These are phyloP conservation scores for Saccharum spontaneum DNA, from an alignment of 176 grass and related monocot species.

Conservation along the genomic window DNA sequence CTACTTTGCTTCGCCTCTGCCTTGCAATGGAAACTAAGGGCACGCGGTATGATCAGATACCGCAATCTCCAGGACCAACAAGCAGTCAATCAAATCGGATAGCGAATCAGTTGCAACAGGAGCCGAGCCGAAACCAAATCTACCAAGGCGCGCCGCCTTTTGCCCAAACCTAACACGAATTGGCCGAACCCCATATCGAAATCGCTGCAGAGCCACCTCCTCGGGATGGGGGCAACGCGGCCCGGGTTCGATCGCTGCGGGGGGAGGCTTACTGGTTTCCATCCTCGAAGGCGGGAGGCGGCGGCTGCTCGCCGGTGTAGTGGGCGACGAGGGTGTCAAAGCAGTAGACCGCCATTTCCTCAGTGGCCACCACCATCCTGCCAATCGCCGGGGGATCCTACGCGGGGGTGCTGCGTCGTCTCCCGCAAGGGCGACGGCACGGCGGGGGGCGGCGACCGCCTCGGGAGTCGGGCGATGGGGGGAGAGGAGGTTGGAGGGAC, in stretches of 20 bases:
- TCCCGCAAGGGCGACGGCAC: neutral
- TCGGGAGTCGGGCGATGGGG: constrained; percentile 18
- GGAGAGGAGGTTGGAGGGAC: constrained; percentile 14
- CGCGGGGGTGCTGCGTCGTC: neutral
- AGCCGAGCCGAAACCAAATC: constrained; percentile 4
- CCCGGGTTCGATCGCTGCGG: neutral
- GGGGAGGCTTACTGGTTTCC: constrained; percentile 73
- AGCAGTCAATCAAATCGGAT: neutral
- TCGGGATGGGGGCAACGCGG: neutral
- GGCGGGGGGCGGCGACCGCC: constrained; percentile 6
- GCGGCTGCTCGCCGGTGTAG: constrained; percentile 74
- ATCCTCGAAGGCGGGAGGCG: constrained; percentile 81
- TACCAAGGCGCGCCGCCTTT: constrained; percentile 8
- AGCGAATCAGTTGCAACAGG: neutral
- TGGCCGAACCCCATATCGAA: neutral
- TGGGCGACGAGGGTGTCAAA: constrained; percentile 94
- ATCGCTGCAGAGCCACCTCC: neutral
- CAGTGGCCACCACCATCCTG: constrained; percentile 84
- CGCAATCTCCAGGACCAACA: neutral
- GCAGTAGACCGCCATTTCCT: constrained; percentile 94
- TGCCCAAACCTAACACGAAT: constrained; percentile 40
- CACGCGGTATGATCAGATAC: neutral
- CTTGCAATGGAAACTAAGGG: neutral
- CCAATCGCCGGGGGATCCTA: neutral
- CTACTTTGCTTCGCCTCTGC: neutral